Evolutionary conservation across 2,329 filamentous ascomycete genomes (phyloP).

Genomic region (Herpotrichia juniperi): DNA sequence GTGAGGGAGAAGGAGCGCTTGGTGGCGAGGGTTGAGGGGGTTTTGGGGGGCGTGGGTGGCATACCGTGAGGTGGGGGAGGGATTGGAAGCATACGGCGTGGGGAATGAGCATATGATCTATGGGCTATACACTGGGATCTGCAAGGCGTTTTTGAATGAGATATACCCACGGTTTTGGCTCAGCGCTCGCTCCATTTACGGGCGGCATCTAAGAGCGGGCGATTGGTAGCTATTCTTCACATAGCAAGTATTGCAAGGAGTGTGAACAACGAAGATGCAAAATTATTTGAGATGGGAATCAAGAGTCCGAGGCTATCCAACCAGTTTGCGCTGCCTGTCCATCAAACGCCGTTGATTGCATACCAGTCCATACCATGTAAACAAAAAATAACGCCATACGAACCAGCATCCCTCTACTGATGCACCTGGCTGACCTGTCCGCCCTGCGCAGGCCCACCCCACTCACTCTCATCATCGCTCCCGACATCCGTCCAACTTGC

Average conservation of each 20-base stretch:
- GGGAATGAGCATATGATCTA: background rate
- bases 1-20: conserved; percentile 50
- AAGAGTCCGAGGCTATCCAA: background rate
- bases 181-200: too few species aligned
- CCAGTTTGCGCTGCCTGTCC: background rate
- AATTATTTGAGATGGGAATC: background rate
- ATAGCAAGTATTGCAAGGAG: too few species aligned
- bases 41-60: conserved; percentile 50
- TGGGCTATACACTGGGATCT: background rate
- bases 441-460: conserved; percentile 31
- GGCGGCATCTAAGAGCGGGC: too few species aligned
- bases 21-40: conserved; percentile 53
- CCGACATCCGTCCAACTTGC: conserved; percentile 49
- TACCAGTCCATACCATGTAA: background rate
- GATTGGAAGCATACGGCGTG: background rate
- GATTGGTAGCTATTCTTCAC: too few species aligned
- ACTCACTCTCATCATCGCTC: conserved; percentile 48
- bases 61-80: background rate
- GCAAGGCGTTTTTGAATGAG: too few species aligned
- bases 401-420: conserved; percentile 1
- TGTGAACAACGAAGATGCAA: background rate
- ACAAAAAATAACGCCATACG: background rate
- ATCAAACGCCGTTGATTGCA: background rate
- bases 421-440: conserved; percentile 38
- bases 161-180: too few species aligned